Base-by-base conservation (phyloP, 2,329 filamentous ascomycete genomes). In the Fusarium transvaalense region DNA sequence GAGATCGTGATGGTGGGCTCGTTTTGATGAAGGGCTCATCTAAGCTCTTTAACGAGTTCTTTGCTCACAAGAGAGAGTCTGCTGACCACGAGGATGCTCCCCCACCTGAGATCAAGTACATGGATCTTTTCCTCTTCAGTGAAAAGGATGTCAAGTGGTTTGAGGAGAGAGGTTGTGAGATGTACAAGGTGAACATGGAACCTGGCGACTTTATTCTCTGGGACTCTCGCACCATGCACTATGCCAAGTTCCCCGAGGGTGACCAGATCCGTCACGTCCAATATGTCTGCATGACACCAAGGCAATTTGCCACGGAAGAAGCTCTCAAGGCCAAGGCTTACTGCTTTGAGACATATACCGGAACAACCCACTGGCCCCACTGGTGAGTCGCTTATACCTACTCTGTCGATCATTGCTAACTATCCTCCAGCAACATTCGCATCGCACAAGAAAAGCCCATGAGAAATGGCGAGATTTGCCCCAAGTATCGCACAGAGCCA, bases 191-290 rank as follows among this genome's bases (percentile, higher is more conserved):
- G 10, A 74, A 76, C 54, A 81, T 80, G 34, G 80, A 81, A 13
- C 82, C 81, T 1, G 81, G 81, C 17, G 81, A 83, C 23, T 68
- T 83, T 34, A 71, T 83, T 5, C 74, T 83, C 10, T 83, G 75
- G 75, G 79, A 81, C 56, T 78, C 75, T n/a, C 78, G 77, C 21
- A 78, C 78, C 10, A 79, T 80, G 42, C 81, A 82, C 63, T 82
- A 82, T 47, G 82, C 82, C 25, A 71, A 81, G 3, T 75, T 77
- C 1, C 76, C 80, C 0, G 75, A 71, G 17, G 74, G 74, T 2
- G 60, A 82, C 75, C 79, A 81, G 79, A 10, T 82, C 78, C 17
- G 71, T 74, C 6, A 77, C 17, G 58, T 63, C 25, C 60, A 63
- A 4, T 63, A 63, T 5, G 6, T 63, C 23, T 63, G 60, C 35